phyloP scores from a whole-genome alignment of 2,329 filamentous ascomycete genomes.

The Zasmidium citrigriseum region DNA sequence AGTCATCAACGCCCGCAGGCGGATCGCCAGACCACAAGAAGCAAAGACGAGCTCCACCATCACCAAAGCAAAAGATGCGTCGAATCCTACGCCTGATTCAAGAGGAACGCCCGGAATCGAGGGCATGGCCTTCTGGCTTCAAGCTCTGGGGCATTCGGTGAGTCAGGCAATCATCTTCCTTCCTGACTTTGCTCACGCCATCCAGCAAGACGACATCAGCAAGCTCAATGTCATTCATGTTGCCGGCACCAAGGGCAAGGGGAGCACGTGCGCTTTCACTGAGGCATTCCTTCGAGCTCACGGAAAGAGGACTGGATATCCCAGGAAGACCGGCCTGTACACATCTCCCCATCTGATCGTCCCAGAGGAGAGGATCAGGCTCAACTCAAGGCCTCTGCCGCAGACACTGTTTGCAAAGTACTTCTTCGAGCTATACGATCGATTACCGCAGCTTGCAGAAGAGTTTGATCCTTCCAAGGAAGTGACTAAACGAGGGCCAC shows the following conservation, averaged over 20 bases:
- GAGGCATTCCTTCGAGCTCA: conserved; percentile 66
- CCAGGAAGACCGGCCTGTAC: conserved; percentile 65
- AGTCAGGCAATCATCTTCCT: background rate
- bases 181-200: background rate
- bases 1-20: background rate
- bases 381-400: conserved; percentile 69
- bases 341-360: conserved; percentile 82
- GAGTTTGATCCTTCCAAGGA: conserved; percentile 62
- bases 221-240: conserved; percentile 65
- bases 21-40: no score
- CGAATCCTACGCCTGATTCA: conserved; percentile 7
- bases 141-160: conserved; percentile 25
- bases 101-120: conserved; percentile 25
- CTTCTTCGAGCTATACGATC: conserved; percentile 82
- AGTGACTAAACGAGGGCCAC: conserved; percentile 43
- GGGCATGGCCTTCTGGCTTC: conserved; percentile 28
- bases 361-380: conserved; percentile 78
- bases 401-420: conserved; percentile 70
- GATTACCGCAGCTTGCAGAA: conserved; percentile 40
- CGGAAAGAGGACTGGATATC: conserved; percentile 48
- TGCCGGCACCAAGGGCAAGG: conserved; percentile 92
- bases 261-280: conserved; percentile 79
- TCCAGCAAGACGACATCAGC: conserved; percentile 23
- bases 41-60: no score
- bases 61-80: no score